Evolutionary conservation across 768 basidiomycete genomes (phyloP), one percentile per base, ranked within the genome.

Genomic region (Infundibulicybe gibba): DNA sequence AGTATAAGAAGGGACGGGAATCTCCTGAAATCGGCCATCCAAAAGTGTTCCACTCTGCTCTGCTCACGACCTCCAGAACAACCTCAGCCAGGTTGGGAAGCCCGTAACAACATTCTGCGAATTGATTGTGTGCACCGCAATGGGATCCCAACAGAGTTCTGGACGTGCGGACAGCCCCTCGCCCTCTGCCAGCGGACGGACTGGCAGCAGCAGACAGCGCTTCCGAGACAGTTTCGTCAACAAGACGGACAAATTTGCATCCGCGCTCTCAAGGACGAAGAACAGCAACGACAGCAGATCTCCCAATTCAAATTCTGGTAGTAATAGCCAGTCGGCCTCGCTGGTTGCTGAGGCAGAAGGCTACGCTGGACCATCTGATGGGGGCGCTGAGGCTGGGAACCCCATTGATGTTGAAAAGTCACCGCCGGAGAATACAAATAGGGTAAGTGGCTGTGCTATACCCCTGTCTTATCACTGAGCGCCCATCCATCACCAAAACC

Each of bases 371-470:
- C 25, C 25, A 8, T 25, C 25, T 25, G 25, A 25, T 25, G 25
- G 3, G 25, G 8, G 17, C 35, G 10, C 14, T 38, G 35, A n/a
- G 35, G 35, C 35, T 3, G 35, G 10, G 35, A 10, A 19, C n/a
- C n/a, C n/a, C n/a, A n/a, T n/a, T n/a, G n/a, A n/a, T n/a, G n/a
- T n/a, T n/a, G n/a, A n/a, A 4, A 10, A 38, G 6, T 10, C 35
- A 6, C 10, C 35, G n/a, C 6, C 17, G 35, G 17, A 19, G 6
- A 19, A 14, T n/a, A 38, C 35, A 38, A 38, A 38, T 10, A 25
- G 25, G 42, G 34, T 37, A 34, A 21, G 46, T 47, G 46, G 46
- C 46, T 47, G 46, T 47, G 46, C 25, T 8, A 19, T 32, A 40
- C 34, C 41, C 39, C 30, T 40, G 38, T 31, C 25, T 31, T 41